Conservation (phyloP, 805 yeast genomes). For the Lachancea quebecensis region DNA sequence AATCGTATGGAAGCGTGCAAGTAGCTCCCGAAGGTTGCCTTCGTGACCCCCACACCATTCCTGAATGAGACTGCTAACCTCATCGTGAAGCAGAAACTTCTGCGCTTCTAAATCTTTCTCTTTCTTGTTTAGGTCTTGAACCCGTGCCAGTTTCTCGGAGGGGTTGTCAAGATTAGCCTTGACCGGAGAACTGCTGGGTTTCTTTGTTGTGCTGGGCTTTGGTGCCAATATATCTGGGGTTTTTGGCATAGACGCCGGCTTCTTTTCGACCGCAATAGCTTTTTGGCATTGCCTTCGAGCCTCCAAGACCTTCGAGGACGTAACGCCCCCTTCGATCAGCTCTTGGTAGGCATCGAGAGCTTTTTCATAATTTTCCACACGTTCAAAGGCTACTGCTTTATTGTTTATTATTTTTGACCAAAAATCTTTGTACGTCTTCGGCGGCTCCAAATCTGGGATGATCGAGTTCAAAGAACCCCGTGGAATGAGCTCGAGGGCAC, state of each 20-base stretch:
- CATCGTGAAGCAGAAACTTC: slow-evolving; percentile 55
- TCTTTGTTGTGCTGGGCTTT: background rate
- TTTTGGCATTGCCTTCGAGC: slow-evolving; percentile 74
- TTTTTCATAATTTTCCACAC: slow-evolving; percentile 58
- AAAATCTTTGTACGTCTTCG: slow-evolving; percentile 43
- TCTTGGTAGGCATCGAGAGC: slow-evolving; percentile 57
- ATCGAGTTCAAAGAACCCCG: slow-evolving; percentile 38
- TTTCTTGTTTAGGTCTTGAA: slow-evolving; percentile 41
- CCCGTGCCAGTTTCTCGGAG: slow-evolving; percentile 39
- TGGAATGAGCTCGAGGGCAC: slow-evolving; percentile 32
- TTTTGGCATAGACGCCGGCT: slow-evolving; percentile 4
- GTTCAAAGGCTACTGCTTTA: slow-evolving; percentile 81
- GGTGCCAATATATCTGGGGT: background rate
- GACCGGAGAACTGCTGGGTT: background rate
- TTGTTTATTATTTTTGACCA: slow-evolving; percentile 65
- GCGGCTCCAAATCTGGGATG: slow-evolving; percentile 31
- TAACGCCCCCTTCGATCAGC: slow-evolving; percentile 61
- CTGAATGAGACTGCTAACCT: slow-evolving; percentile 46
- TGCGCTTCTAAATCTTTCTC: slow-evolving; percentile 48
- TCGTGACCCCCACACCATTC: slow-evolving; percentile 72
- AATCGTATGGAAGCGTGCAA: slow-evolving; percentile 60
- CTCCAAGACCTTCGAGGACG: slow-evolving; percentile 59
- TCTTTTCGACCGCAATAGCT: slow-evolving; percentile 48
- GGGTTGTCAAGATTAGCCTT: slow-evolving; percentile 22
- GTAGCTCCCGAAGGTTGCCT: slow-evolving; percentile 69